Base-by-base conservation (phyloP, 345 rosid species). In the Salix viminalis region DNA sequence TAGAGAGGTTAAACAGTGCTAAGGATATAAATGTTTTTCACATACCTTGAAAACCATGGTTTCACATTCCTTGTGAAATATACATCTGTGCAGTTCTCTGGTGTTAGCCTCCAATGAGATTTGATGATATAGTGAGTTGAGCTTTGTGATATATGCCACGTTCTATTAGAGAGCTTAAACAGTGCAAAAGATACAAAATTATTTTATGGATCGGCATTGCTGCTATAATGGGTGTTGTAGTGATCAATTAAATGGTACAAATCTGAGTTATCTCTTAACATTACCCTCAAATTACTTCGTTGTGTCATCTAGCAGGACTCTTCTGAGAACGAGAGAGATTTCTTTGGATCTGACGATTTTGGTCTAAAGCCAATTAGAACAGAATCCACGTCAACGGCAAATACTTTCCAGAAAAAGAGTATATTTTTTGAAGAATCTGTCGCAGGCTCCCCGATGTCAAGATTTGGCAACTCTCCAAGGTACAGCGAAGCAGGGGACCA, bases 371-470 rank as follows among this genome's bases (percentile, higher is more conserved):
- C 94, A 39, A 78, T 81, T 71, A 83, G 88, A 74, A 88, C 85
- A 42, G 96, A 82, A 76, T 92, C 97, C 74, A 91, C 93, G 18
- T 72, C 80, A 26, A 78, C 87, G 28, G 91, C 85, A 44, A 85
- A 85, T 68, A 79, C 61, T 54, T 84, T 80, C 58, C 86, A 79
- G 81, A 94, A 80, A 81, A 91, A 85, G 83, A 85, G 91, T 78
- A 83, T 87, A 50, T 89, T 87, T 70, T 93, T 95, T 71, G 99
- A 96, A 56, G 99, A 93, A 76, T 96, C 99, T 41, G 97, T 90
- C 19, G 96, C 99, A 58, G 80, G 91, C 80, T 90, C 94, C 66
- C 97, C 99, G 61, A 82, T 83, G 44, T 92, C 98, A 65, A 92
- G 89, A 82, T 88, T 88, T 69, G 93, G 91, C 71, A 91, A 90